Evolutionary conservation across 371 early-diverging fungal species (phyloP).

Genomic region (Mortierella sp.): DNA sequence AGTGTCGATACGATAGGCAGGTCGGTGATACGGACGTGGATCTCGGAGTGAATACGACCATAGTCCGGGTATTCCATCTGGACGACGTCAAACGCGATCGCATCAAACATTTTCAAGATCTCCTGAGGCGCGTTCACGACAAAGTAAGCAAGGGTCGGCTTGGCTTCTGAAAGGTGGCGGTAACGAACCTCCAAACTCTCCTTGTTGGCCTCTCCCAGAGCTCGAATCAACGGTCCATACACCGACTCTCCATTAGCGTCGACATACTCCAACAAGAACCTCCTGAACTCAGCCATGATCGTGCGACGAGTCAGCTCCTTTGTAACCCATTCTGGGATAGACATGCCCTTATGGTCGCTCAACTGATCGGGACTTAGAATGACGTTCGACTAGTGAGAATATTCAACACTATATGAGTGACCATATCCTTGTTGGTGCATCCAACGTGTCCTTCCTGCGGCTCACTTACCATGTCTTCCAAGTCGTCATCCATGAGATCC

Average conservation of each 20-base stretch:
- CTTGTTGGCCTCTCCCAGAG: constrained; percentile 90
- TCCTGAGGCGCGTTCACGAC: constrained; percentile 89
- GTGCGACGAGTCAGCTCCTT: constrained; percentile 83
- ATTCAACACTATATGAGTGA: not conserved
- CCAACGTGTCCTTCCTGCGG: too few relatives aligned
- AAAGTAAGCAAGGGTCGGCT: constrained; percentile 87
- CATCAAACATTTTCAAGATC: constrained; percentile 92
- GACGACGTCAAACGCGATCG: constrained; percentile 93
- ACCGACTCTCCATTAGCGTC: constrained; percentile 90
- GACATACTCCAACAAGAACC: constrained; percentile 87
- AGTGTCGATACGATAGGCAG: constrained; percentile 89
- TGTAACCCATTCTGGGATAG: constrained; percentile 83
- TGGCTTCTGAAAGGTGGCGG: constrained; percentile 78
- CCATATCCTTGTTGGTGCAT: not conserved
- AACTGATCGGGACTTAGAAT: constrained; percentile 59
- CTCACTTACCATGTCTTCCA: constrained; percentile 71
- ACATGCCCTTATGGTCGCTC: constrained; percentile 58
- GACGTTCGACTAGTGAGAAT: constrained; percentile 60
- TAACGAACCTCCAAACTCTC: constrained; percentile 93
- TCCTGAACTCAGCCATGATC: constrained; percentile 86
- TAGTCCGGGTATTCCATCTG: constrained; percentile 93
- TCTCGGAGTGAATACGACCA: constrained; percentile 90
- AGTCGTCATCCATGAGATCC: constrained; percentile 66
- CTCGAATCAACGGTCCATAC: constrained; percentile 91
- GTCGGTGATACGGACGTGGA: constrained; percentile 95